Conservation (phyloP, 148 eudicot genomes). For the Vaccinium vitisidaea region DNA sequence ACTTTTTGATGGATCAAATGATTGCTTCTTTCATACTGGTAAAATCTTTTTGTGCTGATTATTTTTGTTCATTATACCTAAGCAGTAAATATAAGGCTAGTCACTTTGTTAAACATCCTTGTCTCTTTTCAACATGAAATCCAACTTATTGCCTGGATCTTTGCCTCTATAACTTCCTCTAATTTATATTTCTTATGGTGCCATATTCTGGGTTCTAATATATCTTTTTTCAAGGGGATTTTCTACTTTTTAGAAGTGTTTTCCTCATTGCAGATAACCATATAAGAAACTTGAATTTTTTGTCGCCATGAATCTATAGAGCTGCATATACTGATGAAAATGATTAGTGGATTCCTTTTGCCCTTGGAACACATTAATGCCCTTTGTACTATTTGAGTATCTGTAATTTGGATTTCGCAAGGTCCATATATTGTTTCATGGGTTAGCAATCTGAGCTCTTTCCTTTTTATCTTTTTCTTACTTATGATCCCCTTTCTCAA, state of each 20-base stretch:
- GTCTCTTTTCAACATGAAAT: background rate
- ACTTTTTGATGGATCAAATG: slow-evolving; percentile 92
- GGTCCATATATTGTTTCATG: background rate
- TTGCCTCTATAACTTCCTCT: background rate
- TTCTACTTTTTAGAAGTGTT: background rate
- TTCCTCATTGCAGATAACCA: background rate
- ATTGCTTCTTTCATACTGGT: slow-evolving; percentile 96
- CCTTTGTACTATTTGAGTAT: background rate
- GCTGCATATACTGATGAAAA: background rate
- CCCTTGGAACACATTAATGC: background rate
- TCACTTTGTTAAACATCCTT: background rate
- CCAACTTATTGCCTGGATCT: background rate
- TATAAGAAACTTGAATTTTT: background rate
- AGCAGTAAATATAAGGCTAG: background rate
- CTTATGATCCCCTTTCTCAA: background rate
- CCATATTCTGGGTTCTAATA: background rate
- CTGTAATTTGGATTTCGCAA: background rate
- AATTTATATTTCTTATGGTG: background rate
- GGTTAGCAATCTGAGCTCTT: background rate
- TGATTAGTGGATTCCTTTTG: background rate
- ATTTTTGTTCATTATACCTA: background rate
- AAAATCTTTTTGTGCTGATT: slow-evolving; percentile 18
- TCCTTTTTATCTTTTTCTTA: background rate
- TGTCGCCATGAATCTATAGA: background rate
- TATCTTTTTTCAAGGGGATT: background rate